Evolutionary conservation across 805 yeast genomes (phyloP).

Genomic region (Wickerhamiella dianesei): DNA sequence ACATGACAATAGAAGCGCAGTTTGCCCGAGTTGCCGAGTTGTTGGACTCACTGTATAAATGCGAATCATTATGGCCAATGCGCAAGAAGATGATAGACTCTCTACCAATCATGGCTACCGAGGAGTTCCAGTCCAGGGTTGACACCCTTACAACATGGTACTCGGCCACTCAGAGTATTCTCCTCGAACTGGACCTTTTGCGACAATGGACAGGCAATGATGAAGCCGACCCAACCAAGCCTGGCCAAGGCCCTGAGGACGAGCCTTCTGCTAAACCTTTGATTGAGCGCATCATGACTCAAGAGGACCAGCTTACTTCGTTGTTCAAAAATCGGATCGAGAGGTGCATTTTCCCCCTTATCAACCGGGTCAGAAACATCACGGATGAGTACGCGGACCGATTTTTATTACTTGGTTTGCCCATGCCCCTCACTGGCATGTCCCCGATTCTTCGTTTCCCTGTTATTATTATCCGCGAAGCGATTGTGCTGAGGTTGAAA

Average conservation of each 20-base stretch:
- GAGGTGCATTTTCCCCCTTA: conserved; percentile 62
- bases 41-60: conserved; percentile 47
- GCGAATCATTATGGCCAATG: conserved; percentile 70
- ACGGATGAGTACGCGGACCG: conserved; percentile 46
- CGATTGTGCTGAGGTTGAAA: conserved; percentile 54
- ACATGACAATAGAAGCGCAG: conserved; percentile 25
- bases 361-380: conserved; percentile 65
- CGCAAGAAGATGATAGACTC: conserved; percentile 64
- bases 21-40: conserved; percentile 40
- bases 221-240: conserved; percentile 47
- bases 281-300: conserved; percentile 69
- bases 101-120: conserved; percentile 54
- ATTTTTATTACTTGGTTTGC: conserved; percentile 53
- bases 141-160: conserved; percentile 80
- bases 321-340: conserved; percentile 60
- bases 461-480: conserved; percentile 61
- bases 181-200: conserved; percentile 45
- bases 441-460: conserved; percentile 64
- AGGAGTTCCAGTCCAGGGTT: conserved; percentile 48
- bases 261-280: conserved; percentile 48
- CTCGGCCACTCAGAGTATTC: conserved; percentile 56
- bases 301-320: conserved; percentile 32
- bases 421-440: conserved; percentile 43
- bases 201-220: conserved; percentile 76
- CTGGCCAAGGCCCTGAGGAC: conserved; percentile 31